Conservation (phyloP, 495 filamentous ascomycete genomes). For the Gamarada debralockiae region DNA sequence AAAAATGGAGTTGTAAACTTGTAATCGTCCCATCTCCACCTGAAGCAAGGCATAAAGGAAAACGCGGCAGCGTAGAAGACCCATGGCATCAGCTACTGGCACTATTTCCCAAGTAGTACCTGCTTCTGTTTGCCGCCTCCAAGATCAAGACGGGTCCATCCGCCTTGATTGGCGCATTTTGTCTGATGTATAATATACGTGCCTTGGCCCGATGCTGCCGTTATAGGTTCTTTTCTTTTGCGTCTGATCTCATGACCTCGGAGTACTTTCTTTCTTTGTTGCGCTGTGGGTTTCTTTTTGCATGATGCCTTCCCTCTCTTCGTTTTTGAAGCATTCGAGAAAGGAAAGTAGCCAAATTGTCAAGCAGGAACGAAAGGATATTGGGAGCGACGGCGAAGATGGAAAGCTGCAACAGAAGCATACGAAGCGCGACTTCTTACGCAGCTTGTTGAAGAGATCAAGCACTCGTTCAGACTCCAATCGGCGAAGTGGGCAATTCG, state of each 20-base stretch:
- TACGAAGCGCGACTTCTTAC: slow-evolving; percentile 34
- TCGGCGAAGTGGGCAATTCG: slow-evolving; percentile 20
- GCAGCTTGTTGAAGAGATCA: slow-evolving; percentile 26
- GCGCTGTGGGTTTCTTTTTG: neutral
- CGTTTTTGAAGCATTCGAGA: slow-evolving; percentile 18
- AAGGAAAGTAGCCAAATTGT: slow-evolving; percentile 6
- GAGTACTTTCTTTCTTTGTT: neutral
- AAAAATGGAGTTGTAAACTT: too few relatives aligned
- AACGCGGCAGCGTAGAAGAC: too few relatives aligned
- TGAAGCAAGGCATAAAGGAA: too few relatives aligned
- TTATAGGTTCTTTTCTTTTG: too few relatives aligned
- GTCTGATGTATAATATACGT: too few relatives aligned
- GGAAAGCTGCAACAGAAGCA: slow-evolving; percentile 28
- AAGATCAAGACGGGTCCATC: too few relatives aligned
- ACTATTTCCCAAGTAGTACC: too few relatives aligned
- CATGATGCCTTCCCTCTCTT: slow-evolving; percentile 26
- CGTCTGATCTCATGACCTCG: slow-evolving; percentile 12
- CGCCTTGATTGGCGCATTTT: too few relatives aligned
- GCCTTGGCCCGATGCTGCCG: too few relatives aligned
- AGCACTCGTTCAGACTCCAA: slow-evolving; percentile 27
- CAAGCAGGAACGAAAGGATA: slow-evolving; percentile 2
- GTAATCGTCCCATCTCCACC: too few relatives aligned
- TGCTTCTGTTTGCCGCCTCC: too few relatives aligned
- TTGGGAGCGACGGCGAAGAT: slow-evolving; percentile 1
- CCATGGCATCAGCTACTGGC: too few relatives aligned